Base-by-base conservation (phyloP, 306 rosid genomes). In the Corylus avellana region DNA sequence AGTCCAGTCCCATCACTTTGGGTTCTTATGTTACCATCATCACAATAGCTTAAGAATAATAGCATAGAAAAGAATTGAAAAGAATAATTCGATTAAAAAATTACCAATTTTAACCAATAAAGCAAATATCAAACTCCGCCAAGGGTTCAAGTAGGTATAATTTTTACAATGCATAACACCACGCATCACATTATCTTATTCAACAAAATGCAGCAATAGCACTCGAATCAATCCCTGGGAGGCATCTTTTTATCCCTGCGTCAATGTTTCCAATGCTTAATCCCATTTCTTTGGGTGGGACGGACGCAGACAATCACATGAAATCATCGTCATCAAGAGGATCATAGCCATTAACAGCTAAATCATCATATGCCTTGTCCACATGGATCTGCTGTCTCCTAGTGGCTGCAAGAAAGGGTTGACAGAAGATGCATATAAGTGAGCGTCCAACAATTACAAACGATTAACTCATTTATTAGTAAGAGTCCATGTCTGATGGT, bases 351-450 rank as follows among this genome's bases (percentile, higher is more conserved):
- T 77, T 82, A 16, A 75, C 80, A 77, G 83, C 86, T 75, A 89
- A 68, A 77, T 95, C 98, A 27, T 95, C 98, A 69, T 91, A 97
- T 22, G 94, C 86, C 74, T 89, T 91, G 62, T 88, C 97, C 5
- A 95, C 96, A 80, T 57, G 92, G 48, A 95, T 97, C 82, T 93
- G 99, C 87, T 89, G 90, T 86, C 91, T 95, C 93, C 88, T 95
- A 55, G 85, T 87, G 79, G 92, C 99, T 93, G 87, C 72, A 51
- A 62, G 57, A 62, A 10, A 47, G 35, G 39, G 5, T n/a, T n/a
- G 13, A 8, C 51, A 75, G 25, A 42, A 42, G 14, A 49, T 49
- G 53, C 53, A 49, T 49, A 49, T 10, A 49, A 11, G 14, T 10
- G 53, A 49, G 11, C 53, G 53, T 12, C 14, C 53, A 49, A 49